Conservation (phyloP, 1,284 basidiomycete species). For the Austroboletus novae-zelandiae region DNA sequence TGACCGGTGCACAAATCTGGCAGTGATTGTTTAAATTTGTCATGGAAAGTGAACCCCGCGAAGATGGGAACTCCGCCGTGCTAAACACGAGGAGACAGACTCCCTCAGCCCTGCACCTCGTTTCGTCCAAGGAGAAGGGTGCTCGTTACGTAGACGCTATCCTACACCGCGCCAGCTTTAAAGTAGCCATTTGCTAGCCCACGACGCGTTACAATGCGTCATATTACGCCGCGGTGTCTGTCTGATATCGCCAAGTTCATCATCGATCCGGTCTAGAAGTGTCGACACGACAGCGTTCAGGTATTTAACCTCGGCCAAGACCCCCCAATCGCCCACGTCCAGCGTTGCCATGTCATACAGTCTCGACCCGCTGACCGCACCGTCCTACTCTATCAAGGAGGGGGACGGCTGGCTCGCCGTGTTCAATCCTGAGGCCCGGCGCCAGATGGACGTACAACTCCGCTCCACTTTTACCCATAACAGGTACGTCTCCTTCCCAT, state of each 20-base stretch:
- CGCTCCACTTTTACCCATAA: constrained; percentile 23
- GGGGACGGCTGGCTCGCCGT: constrained; percentile 36
- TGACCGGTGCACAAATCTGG: constrained; percentile 21
- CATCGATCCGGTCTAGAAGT: constrained; percentile 9
- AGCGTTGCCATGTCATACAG: constrained; percentile 21
- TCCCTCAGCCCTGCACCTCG: constrained; percentile 1
- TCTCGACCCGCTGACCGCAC: constrained; percentile 32
- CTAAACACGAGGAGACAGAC: neutral
- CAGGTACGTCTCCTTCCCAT: constrained; percentile 24
- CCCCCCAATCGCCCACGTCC: too few relatives aligned
- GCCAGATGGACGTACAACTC: constrained; percentile 38
- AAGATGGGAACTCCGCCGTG: constrained; percentile 11
- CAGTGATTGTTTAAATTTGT: constrained; percentile 17
- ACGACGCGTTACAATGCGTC: neutral
- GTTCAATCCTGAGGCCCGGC: constrained; percentile 34
- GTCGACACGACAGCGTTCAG: neutral
- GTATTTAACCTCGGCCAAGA: constrained; percentile 4
- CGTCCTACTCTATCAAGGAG: constrained; percentile 36
- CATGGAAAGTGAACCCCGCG: constrained; percentile 18
- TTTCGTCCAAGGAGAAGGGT: neutral
- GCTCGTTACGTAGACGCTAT: constrained; percentile 12
- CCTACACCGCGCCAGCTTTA: too few relatives aligned
- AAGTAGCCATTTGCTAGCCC: neutral
- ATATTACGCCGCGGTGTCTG: neutral
- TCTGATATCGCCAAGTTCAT: constrained; percentile 14